phyloP scores from a whole-genome alignment of 2,329 filamentous ascomycete genomes.

The Chaetomiaceae sp. region DNA sequence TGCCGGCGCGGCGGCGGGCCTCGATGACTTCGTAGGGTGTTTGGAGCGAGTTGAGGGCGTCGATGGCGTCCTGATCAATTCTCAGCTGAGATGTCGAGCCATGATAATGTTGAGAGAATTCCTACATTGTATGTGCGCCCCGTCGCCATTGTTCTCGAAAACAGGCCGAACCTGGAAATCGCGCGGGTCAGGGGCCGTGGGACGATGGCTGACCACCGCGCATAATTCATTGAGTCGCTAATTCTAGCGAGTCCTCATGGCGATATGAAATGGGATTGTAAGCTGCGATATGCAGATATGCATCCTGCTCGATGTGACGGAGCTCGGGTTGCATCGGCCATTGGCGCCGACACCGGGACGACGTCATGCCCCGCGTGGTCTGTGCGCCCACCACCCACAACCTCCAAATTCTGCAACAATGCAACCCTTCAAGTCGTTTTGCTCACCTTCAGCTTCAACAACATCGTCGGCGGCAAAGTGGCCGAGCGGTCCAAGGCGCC shows the following conservation, averaged over 20 bases:
- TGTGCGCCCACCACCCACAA: neutral
- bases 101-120: too few relatives aligned
- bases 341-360: conserved; percentile 8
- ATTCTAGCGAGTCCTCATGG: neutral
- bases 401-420: neutral
- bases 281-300: conserved; percentile 1
- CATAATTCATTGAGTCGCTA: conserved; percentile 15
- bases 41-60: conserved; percentile 74
- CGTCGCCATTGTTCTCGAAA: conserved; percentile 10
- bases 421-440: neutral
- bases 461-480: conserved; percentile 20
- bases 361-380: conserved; percentile 6
- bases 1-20: conserved; percentile 69
- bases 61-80: conserved; percentile 58
- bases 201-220: conserved; percentile 12
- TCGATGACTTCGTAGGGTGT: conserved; percentile 80
- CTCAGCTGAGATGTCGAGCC: neutral
- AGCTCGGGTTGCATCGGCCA: conserved; percentile 11
- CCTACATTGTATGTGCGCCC: conserved; percentile 19
- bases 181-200: conserved; percentile 5
- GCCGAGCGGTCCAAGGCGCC: conserved; percentile 28
- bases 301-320: neutral
- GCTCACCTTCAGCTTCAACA: neutral
- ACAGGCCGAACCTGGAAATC: neutral
- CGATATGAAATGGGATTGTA: neutral